Conservation (phyloP, 129 eudicot genomes). For the Chrysanthemum makinoi region DNA sequence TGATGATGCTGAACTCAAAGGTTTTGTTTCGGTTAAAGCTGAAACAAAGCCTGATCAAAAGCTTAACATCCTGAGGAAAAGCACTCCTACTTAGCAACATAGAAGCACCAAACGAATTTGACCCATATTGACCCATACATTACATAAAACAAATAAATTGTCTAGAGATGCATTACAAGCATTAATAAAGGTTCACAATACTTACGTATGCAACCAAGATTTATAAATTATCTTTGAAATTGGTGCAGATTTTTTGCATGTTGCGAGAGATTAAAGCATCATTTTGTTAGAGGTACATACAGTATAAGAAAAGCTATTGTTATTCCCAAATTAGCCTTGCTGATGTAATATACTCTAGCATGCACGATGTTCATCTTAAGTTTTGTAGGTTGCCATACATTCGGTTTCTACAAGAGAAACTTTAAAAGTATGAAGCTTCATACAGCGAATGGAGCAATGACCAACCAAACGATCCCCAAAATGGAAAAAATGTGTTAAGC, state of each 20-base stretch:
- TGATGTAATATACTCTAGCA: neutral
- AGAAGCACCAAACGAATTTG: no score
- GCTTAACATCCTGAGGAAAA: conserved; percentile 86
- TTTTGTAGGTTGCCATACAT: conserved; percentile 72
- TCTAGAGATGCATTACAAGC: no score
- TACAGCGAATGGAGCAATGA: conserved; percentile 72
- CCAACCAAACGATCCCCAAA: conserved; percentile 36
- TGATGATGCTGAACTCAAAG: conserved; percentile 66
- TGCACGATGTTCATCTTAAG: neutral
- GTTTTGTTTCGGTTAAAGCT: conserved; percentile 63
- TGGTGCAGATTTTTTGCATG: conserved; percentile 71
- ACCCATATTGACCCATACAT: no score
- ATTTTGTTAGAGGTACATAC: conserved; percentile 71
- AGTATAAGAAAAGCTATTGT: neutral
- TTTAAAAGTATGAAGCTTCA: conserved; percentile 66
- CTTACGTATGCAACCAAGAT: conserved; percentile 27
- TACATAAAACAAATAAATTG: no score
- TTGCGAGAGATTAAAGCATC: conserved; percentile 91
- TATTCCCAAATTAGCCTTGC: neutral
- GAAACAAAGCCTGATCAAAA: conserved; percentile 68
- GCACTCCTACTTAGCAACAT: conserved; percentile 98
- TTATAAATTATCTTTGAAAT: neutral
- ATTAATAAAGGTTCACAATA: no score
- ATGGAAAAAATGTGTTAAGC: no score
- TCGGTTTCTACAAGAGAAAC: conserved; percentile 85